phyloP scores from a whole-genome alignment of 1,284 basidiomycete species.

The Tilletiaria anomala region DNA sequence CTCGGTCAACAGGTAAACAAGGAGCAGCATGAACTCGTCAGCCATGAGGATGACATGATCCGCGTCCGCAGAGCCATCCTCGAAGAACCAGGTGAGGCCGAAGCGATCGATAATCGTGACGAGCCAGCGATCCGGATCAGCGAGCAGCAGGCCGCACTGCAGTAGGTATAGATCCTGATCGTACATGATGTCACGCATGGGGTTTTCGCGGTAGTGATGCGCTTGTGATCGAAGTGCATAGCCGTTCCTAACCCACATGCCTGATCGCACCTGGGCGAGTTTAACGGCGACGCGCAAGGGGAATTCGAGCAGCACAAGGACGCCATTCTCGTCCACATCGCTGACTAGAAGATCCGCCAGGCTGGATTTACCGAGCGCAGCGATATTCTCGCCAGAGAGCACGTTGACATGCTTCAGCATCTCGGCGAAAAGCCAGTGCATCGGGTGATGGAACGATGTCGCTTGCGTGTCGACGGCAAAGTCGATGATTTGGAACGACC shows the following conservation, averaged over 20 bases:
- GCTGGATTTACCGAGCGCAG: constrained; percentile 3
- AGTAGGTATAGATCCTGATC: constrained; percentile 66
- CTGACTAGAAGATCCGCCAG: constrained; percentile 12
- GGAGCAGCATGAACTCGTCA: constrained; percentile 61
- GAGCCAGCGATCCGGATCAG: constrained; percentile 67
- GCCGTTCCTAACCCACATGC: constrained; percentile 95
- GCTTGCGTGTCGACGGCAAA: constrained; percentile 24
- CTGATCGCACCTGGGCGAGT: constrained; percentile 84
- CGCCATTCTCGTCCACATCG: constrained; percentile 13
- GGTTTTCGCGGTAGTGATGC: constrained; percentile 92
- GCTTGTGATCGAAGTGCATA: constrained; percentile 87
- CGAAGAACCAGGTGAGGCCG: constrained; percentile 51
- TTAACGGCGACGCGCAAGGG: constrained; percentile 36
- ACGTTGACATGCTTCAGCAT: constrained; percentile 51
- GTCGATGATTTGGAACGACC: constrained; percentile 48
- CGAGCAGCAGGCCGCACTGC: constrained; percentile 73
- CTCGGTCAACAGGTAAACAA: constrained; percentile 77
- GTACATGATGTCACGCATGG: constrained; percentile 86
- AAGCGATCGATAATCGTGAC: constrained; percentile 82
- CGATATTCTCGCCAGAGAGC: background rate
- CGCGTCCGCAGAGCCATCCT: constrained; percentile 48
- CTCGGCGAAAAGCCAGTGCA: constrained; percentile 84
- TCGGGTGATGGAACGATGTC: constrained; percentile 76
- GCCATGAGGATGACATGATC: constrained; percentile 66
- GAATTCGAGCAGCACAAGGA: constrained; percentile 19